Base-by-base conservation (phyloP, 2,329 filamentous ascomycete species). In the Cladosporium cucumerinum region DNA sequence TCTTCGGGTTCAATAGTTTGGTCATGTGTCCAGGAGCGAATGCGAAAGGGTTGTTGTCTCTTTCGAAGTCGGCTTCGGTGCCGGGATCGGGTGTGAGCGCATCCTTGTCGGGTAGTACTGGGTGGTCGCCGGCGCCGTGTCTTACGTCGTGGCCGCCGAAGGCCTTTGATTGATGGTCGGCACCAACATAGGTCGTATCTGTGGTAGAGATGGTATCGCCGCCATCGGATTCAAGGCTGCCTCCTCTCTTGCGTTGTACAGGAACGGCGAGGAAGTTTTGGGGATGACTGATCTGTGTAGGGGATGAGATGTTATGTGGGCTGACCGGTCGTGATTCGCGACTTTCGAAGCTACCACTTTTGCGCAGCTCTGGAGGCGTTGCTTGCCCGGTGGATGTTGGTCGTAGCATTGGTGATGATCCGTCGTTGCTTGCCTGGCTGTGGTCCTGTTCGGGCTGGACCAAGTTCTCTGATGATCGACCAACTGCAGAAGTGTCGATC, bases 1-100 rank as follows among this genome's bases (percentile, higher is more conserved):
- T 93, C 78, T 95, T 95, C 0, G 91, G 91, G 68, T 93, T 93
- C 60, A 93, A 81, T 7, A 95, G 79, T 78, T 94, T 94, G 67
- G 88, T 89, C 68, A 97, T 82, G 73, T 96, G 89, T 16, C 93
- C 93, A 12, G 88, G 88, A 1, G 88, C 87, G 74, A 92, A 97
- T 18, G 92, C 93, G 73, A 97, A 97, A 0, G 89, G 89, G 75
- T 95, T 96, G 75, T 92, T 82, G 6, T 89, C 84, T 12, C 94
- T 84, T 51, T 86, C 72, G 71, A 96, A 97, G 67, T 94, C 91
- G 21, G 80, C 82, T 74, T 93, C 90, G 61, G 88, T 90, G 7
- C 88, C 89, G 1, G 87, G 89, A 73, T 96, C 92, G 0, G 92
- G 90, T 58, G 83, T 86, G 67, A 97, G 79, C 0, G 92, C 92